Percentiles rank a stretch among this genome's conserved stretches.
phyloP scores from a whole-genome alignment of 225 moss, liverwort and hornwort species.

The Antitrichia curtipendula region DNA sequence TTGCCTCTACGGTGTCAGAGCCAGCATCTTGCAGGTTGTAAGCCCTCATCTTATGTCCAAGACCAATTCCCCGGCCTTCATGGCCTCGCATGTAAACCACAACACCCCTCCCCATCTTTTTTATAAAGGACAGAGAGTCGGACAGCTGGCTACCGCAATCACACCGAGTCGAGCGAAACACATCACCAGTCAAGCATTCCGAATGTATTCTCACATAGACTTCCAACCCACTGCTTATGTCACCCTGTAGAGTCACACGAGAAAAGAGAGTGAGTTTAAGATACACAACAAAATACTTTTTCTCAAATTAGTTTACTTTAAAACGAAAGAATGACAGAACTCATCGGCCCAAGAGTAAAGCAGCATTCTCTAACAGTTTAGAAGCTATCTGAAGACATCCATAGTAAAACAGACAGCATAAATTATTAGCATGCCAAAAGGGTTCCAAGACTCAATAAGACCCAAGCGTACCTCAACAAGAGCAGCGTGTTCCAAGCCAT shows the following conservation, averaged over 20 bases:
- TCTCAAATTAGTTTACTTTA: background rate
- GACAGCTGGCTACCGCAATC: conserved; percentile 91
- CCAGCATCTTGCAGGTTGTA: conserved; percentile 97
- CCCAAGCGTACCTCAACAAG: conserved; percentile 62
- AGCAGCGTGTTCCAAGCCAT: conserved; percentile 90
- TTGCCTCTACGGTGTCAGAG: conserved; percentile 89
- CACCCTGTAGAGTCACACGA: conserved; percentile 48
- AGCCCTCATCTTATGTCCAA: conserved; percentile 89
- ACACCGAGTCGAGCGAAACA: conserved; percentile 89
- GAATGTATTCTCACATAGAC: conserved; percentile 95
- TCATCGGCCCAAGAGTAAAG: background rate
- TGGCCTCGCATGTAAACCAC: conserved; percentile 94
- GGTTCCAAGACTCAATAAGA: background rate
- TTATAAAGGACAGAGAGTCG: conserved; percentile 66
- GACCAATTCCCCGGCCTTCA: conserved; percentile 90
- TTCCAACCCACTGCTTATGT: conserved; percentile 78
- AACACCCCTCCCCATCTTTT: conserved; percentile 70
- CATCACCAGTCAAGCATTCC: conserved; percentile 92
- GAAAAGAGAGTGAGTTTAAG: background rate
- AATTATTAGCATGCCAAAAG: background rate
- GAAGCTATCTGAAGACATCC: background rate
- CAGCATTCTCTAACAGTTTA: background rate
- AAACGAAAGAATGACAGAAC: background rate
- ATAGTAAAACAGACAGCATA: background rate
- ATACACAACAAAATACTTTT: background rate